Conservation (phyloP, 352 stramenopile species). For the Globisporangium paddicum region DNA sequence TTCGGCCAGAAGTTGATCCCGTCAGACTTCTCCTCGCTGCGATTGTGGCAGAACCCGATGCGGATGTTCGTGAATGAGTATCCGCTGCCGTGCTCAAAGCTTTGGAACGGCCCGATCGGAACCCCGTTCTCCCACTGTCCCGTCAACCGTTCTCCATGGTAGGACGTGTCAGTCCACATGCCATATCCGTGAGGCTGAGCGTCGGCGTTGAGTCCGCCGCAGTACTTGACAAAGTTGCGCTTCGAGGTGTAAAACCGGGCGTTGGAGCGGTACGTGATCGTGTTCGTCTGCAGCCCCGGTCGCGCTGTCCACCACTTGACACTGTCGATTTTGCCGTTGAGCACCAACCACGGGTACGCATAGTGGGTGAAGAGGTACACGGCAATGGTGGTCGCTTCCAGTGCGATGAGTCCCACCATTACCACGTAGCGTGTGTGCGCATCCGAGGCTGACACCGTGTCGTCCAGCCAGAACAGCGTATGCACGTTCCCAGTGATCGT, state of each 20-base stretch:
- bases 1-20: slow-evolving; percentile 49
- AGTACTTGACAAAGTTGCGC: slow-evolving; percentile 53
- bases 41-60: slow-evolving; percentile 64
- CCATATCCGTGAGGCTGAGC: slow-evolving; percentile 61
- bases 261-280: slow-evolving; percentile 41
- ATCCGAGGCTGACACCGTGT: slow-evolving; percentile 28
- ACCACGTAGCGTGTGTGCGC: slow-evolving; percentile 18
- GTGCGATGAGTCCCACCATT: slow-evolving; percentile 24
- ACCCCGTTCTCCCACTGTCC: slow-evolving; percentile 67
- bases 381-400: slow-evolving; percentile 41
- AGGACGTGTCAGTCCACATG: slow-evolving; percentile 66
- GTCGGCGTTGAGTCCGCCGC: slow-evolving; percentile 48
- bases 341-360: slow-evolving; percentile 54
- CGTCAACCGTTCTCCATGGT: slow-evolving; percentile 66
- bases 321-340: slow-evolving; percentile 36
- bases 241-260: slow-evolving; percentile 43
- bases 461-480: slow-evolving; percentile 44
- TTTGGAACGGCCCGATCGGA: slow-evolving; percentile 72
- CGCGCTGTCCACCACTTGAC: slow-evolving; percentile 46
- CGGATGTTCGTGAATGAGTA: slow-evolving; percentile 76
- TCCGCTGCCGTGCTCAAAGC: slow-evolving; percentile 64
- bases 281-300: slow-evolving; percentile 36
- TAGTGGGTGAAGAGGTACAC: slow-evolving; percentile 65
- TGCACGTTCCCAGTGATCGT: slow-evolving; percentile 41
- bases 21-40: slow-evolving; percentile 24